Conservation (phyloP, 78 protist species). For the Mantamonas sphyraenae region DNA sequence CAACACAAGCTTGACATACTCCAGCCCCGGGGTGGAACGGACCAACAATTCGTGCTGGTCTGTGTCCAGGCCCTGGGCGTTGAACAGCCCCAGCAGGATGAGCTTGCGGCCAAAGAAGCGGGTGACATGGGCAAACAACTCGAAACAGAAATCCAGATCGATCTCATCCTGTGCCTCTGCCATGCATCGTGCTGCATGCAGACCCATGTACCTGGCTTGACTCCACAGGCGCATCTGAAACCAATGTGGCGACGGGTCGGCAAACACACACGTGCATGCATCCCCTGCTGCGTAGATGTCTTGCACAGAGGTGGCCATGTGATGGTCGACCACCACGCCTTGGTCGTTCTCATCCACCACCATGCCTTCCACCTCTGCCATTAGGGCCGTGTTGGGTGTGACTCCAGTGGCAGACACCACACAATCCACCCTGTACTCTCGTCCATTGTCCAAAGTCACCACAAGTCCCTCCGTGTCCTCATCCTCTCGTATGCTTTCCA, state of each 20-base stretch:
- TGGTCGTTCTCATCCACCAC: background rate
- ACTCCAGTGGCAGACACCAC: conserved; percentile 9
- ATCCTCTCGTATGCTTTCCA: background rate
- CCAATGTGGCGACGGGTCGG: background rate
- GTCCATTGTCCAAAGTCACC: background rate
- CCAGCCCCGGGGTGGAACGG: background rate
- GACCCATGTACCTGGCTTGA: conserved; percentile 3
- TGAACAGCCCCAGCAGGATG: conserved; percentile 1
- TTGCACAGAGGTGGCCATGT: background rate
- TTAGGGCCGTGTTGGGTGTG: background rate
- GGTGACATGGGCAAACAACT: conserved; percentile 15
- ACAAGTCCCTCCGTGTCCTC: background rate
- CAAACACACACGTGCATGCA: background rate
- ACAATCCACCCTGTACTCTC: background rate
- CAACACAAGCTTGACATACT: background rate
- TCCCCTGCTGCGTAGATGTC: conserved; percentile 12
- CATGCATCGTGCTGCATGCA: background rate
- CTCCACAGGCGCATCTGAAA: conserved; percentile 14
- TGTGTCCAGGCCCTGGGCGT: conserved; percentile 4
- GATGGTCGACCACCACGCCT: background rate
- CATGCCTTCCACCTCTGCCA: background rate
- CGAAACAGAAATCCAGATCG: background rate
- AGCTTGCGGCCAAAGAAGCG: background rate
- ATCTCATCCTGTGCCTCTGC: background rate
- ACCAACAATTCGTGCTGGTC: too few relatives aligned